These are phyloP conservation scores for Melanopsichium pennsylvanicum DNA, from an alignment of 1,284 basidiomycete species.

Conservation along the genomic window DNA sequence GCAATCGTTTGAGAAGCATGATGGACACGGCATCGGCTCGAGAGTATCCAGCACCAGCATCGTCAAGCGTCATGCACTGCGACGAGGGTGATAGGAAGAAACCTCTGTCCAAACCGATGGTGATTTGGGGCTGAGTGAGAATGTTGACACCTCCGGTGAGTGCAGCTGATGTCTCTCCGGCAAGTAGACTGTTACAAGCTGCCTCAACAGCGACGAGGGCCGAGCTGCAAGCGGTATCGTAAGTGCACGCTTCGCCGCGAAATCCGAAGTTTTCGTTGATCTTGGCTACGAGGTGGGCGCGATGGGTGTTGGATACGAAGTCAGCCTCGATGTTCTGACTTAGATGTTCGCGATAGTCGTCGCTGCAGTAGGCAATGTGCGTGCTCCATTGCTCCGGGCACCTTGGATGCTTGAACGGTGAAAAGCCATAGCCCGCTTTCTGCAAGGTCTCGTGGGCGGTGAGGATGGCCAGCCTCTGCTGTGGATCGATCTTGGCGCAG, in stretches of 20 bases:
- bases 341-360: slow-evolving; percentile 48
- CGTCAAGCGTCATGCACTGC: slow-evolving; percentile 49
- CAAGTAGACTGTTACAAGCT: slow-evolving; percentile 34
- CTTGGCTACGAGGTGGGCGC: slow-evolving; percentile 34
- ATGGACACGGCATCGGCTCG: slow-evolving; percentile 45
- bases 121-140: slow-evolving; percentile 50
- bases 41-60: slow-evolving; percentile 43
- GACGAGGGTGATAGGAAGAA: slow-evolving; percentile 49
- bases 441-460: slow-evolving; percentile 34
- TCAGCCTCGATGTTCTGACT: slow-evolving; percentile 31
- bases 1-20: slow-evolving; percentile 42
- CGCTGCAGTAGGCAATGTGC: slow-evolving; percentile 43
- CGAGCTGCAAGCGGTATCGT: slow-evolving; percentile 50
- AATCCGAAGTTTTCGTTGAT: slow-evolving; percentile 39
- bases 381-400: slow-evolving; percentile 35
- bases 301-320: slow-evolving; percentile 33
- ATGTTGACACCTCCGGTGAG: slow-evolving; percentile 51
- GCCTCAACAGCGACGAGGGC: slow-evolving; percentile 47
- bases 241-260: slow-evolving; percentile 40
- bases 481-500: slow-evolving; percentile 40
- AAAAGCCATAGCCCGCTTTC: slow-evolving; percentile 37
- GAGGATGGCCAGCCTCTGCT: slow-evolving; percentile 42
- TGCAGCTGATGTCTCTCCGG: slow-evolving; percentile 21
- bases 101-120: slow-evolving; percentile 47
- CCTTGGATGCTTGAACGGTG: slow-evolving; percentile 10